Base-by-base conservation (phyloP, 495 filamentous ascomycete genomes). In the Podospora pseudocomata region DNA sequence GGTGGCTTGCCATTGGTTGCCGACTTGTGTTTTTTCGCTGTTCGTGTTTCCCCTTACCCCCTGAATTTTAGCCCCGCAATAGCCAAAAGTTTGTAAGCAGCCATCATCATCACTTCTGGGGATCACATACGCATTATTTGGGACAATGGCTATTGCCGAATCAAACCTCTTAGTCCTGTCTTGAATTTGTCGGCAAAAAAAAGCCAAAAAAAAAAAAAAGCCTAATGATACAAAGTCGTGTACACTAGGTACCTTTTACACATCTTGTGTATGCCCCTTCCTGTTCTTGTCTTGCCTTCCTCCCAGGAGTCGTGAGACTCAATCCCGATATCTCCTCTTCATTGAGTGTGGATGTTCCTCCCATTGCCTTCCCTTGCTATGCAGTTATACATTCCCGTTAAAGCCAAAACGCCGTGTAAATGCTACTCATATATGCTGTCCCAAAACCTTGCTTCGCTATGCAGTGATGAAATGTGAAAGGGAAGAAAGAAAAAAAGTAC, bases 401-500 rank as follows among this genome's bases (percentile, higher is more conserved):
- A 62, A 28, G 7, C 30, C 30, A 34, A 62, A 62, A 62, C 20
- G 28, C 18, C 28, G 7, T 28, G 20, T 30, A 5, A n/a, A 34
- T 27, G 30, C 39, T 44, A 39, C 63, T 49, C 16, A 65, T 27
- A 44, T 49, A 44, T 20, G 32, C 61, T 32, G 26, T 61, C 23
- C 56, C 56, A 58, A 16, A 49, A 49, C 39, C 39, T 49, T 11
- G 16, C 59, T 30, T 18, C 26, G 59, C 59, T 63, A 63, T 63
- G 61, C 61, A 63, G 19, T 39, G 34, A 49, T 44, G 6, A 32
- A 39, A 20, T 23, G 49, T 2, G 19, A 55, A 65, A 56, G 9
- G 53, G 7, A 65, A 16, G 9, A 28, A 28, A 54, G 11, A 54
- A 60, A 58, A 73, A 65, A 74, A 70, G 26, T 71, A 64, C 27